These are phyloP conservation scores for Theobroma cacao DNA, from an alignment of 345 rosid genomes.

Conservation along the genomic window DNA sequence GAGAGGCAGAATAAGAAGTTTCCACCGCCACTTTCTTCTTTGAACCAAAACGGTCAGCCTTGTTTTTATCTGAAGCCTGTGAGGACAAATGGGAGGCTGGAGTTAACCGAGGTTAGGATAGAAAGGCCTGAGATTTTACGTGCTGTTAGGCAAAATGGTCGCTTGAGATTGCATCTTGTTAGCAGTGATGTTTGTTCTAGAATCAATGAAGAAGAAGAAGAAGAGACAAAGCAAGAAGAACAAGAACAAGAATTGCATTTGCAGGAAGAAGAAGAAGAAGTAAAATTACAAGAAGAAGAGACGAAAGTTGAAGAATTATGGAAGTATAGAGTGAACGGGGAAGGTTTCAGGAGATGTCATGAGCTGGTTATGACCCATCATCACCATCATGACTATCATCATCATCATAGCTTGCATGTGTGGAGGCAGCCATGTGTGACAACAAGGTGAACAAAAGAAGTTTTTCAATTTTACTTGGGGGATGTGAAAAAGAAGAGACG, in stretches of 20 bases:
- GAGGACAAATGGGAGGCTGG: slow-evolving; percentile 72
- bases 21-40: slow-evolving; percentile 67
- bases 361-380: slow-evolving; percentile 25
- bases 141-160: slow-evolving; percentile 54
- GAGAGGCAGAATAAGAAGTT: slow-evolving; percentile 36
- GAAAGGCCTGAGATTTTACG: slow-evolving; percentile 57
- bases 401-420: slow-evolving; percentile 38
- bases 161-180: slow-evolving; percentile 61
- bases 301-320: slow-evolving; percentile 24
- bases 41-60: slow-evolving; percentile 56
- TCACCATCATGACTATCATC: slow-evolving; percentile 18
- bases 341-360: slow-evolving; percentile 43
- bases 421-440: slow-evolving; percentile 67
- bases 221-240: slow-evolving; percentile 10
- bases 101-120: slow-evolving; percentile 56
- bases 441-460: slow-evolving; percentile 39
- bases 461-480: slow-evolving; percentile 23
- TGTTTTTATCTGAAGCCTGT: slow-evolving; percentile 56
- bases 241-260: slow-evolving; percentile 7
- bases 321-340: slow-evolving; percentile 33
- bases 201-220: slow-evolving; percentile 24
- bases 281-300: not conserved
- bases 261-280: slow-evolving; percentile 12
- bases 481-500: slow-evolving; percentile 4
- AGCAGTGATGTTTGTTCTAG: not conserved